Percentiles rank a stretch among this genome's conserved stretches.
Evolutionary conservation across 2,329 filamentous ascomycete genomes (phyloP).

Genomic region (Penicillium sp.): DNA sequence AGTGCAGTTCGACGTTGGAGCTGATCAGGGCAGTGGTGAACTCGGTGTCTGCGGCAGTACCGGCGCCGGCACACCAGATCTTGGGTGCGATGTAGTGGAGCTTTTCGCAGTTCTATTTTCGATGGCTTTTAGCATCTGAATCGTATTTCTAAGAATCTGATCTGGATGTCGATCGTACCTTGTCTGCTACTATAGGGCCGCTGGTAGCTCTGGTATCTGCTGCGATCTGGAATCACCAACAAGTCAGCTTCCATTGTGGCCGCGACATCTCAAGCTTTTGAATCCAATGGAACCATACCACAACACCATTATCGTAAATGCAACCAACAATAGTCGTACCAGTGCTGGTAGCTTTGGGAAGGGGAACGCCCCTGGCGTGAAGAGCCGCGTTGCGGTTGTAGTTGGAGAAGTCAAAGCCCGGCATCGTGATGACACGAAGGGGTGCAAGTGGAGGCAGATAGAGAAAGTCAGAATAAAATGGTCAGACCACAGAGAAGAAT

Average conservation of each 20-base stretch:
- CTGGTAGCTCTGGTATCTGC: conserved; percentile 97
- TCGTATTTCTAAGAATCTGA: background rate
- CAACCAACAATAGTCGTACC: conserved; percentile 99
- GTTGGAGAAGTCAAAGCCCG: conserved; percentile 99
- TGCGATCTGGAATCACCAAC: conserved; percentile 67
- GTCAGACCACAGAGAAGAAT: conserved; percentile 2
- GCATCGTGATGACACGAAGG: conserved; percentile 64
- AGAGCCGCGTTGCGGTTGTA: conserved; percentile 98
- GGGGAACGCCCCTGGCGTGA: conserved; percentile 87
- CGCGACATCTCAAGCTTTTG: background rate
- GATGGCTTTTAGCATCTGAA: conserved; percentile 10
- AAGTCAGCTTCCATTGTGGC: conserved; percentile 24
- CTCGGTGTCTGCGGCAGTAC: conserved; percentile 96
- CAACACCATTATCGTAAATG: conserved; percentile 93
- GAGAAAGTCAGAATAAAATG: background rate
- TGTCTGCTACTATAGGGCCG: conserved; percentile 98
- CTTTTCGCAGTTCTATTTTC: conserved; percentile 88
- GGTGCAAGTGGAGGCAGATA: conserved; percentile 32
- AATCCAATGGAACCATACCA: conserved; percentile 59
- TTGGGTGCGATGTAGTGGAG: conserved; percentile 98
- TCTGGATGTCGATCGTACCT: conserved; percentile 55
- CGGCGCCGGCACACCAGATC: conserved; percentile 98
- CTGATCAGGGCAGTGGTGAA: conserved; percentile 99
- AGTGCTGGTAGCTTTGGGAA: conserved; percentile 97
- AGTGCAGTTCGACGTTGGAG: conserved; percentile 96